phyloP scores from a whole-genome alignment of 2,329 filamentous ascomycete genomes.

The Chaetomiaceae sp. region DNA sequence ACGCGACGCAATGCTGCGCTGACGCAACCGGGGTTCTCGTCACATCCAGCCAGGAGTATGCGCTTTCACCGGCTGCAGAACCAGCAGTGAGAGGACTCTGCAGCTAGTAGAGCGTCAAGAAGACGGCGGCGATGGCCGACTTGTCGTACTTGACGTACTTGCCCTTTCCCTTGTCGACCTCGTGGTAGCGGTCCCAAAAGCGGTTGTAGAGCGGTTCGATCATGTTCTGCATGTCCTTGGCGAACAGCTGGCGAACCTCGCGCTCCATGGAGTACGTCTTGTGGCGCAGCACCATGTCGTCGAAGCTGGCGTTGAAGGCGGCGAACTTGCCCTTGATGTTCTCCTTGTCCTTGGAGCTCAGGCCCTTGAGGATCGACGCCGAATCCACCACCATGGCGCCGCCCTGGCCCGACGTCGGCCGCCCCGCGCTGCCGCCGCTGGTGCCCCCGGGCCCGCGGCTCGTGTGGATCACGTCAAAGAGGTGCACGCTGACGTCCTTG shows the following conservation, averaged over 20 bases:
- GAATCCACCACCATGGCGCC: slow-evolving; percentile 54
- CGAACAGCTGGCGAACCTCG: slow-evolving; percentile 75
- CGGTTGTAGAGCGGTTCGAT: slow-evolving; percentile 90
- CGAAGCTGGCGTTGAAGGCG: slow-evolving; percentile 83
- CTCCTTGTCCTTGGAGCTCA: slow-evolving; percentile 89
- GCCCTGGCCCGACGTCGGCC: slow-evolving; percentile 67
- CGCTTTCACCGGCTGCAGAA: too few relatives aligned
- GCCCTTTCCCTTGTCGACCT: slow-evolving; percentile 94
- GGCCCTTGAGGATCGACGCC: slow-evolving; percentile 71
- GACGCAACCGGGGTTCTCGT: slow-evolving; percentile 6
- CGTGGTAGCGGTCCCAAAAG: slow-evolving; percentile 96
- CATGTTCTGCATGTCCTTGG: slow-evolving; percentile 79
- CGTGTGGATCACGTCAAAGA: slow-evolving; percentile 90
- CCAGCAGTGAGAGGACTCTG: too few relatives aligned
- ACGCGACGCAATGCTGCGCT: not conserved
- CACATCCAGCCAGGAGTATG: too few relatives aligned
- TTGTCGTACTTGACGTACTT: slow-evolving; percentile 99
- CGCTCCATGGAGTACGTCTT: slow-evolving; percentile 83
- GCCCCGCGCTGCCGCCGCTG: slow-evolving; percentile 32
- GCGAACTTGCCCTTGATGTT: slow-evolving; percentile 94
- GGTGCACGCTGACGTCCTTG: slow-evolving; percentile 76
- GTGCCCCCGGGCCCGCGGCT: slow-evolving; percentile 49
- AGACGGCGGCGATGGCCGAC: slow-evolving; percentile 63
- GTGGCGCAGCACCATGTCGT: slow-evolving; percentile 78
- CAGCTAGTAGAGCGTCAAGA: slow-evolving; percentile 46